phyloP scores from a whole-genome alignment of 2,329 filamentous ascomycete genomes.

The Claviceps pusilla region DNA sequence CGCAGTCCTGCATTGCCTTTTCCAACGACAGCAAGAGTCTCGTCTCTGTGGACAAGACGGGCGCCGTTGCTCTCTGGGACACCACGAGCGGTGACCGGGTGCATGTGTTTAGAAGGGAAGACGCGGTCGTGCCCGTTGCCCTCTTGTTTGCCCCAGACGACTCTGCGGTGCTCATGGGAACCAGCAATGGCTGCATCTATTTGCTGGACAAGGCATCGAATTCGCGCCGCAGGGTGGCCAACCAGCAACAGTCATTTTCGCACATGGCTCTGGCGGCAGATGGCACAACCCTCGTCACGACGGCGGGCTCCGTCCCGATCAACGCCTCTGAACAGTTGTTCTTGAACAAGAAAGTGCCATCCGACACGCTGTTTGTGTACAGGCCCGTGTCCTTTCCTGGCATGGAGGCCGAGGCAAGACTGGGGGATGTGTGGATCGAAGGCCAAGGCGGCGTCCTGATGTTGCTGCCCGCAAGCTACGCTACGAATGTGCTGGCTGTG shows the following conservation, averaged over 20 bases:
- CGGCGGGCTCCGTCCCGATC: constrained; percentile 3
- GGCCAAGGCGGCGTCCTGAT: constrained; percentile 3
- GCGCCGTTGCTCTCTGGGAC: constrained; percentile 9
- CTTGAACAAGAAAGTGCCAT: constrained; percentile 3
- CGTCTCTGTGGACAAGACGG: constrained; percentile 6
- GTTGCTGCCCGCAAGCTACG: constrained; percentile 4
- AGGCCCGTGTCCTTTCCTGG: constrained; percentile 6
- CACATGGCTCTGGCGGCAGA: constrained; percentile 4
- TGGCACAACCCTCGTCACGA: constrained; percentile 4
- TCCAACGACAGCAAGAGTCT: constrained; percentile 8
- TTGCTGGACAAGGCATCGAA: constrained; percentile 2
- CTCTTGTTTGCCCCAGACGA: constrained; percentile 3
- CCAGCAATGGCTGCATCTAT: constrained; percentile 4
- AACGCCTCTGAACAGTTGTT: background rate
- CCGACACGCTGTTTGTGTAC: constrained; percentile 6
- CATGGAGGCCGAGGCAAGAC: constrained; percentile 5
- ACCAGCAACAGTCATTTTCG: constrained; percentile 6
- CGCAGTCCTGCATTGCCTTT: constrained; percentile 7
- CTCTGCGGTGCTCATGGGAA: constrained; percentile 4
- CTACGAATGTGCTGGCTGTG: constrained; percentile 4
- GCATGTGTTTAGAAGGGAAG: constrained; percentile 2
- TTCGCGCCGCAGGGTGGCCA: constrained; percentile 3
- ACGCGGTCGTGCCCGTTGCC: constrained; percentile 1
- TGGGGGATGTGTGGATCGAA: constrained; percentile 6
- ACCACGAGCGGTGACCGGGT: constrained; percentile 1